These are phyloP conservation scores for Solanum rostratum DNA, from an alignment of 257 asterid species.

Conservation along the genomic window DNA sequence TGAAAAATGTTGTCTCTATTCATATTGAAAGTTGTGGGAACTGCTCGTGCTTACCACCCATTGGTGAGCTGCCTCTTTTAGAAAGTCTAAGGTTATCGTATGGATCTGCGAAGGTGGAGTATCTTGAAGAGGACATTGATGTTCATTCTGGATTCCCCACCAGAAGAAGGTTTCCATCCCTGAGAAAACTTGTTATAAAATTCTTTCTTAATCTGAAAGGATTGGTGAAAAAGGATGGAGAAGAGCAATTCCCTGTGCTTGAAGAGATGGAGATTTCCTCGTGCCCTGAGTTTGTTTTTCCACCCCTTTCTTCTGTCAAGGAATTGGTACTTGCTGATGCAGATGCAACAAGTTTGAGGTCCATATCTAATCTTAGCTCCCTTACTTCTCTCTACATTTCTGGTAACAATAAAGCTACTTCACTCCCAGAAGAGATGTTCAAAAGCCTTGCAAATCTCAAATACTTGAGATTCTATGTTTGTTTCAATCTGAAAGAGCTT, in stretches of 20 bases:
- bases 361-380: neutral
- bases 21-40: accelerated
- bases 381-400: neutral
- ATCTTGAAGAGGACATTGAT: neutral
- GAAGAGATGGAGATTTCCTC: accelerated
- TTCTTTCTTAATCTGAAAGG: neutral
- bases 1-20: neutral
- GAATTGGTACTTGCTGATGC: neutral
- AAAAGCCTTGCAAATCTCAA: neutral
- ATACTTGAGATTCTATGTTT: neutral
- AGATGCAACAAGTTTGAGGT: neutral
- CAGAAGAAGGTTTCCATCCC: neutral
- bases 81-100: accelerated
- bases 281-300: neutral
- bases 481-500: neutral
- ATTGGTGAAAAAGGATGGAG: neutral
- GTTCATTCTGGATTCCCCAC: neutral
- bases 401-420: accelerated
- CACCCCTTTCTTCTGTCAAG: neutral
- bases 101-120: neutral
- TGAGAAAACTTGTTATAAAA: neutral
- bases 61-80: neutral
- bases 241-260: conserved; percentile 6
- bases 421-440: neutral
- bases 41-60: neutral